Percentiles rank a stretch among this genome's conserved stretches.
Evolutionary conservation across 495 filamentous ascomycete genomes (phyloP).

Genomic region (Tuber melanosporum): DNA sequence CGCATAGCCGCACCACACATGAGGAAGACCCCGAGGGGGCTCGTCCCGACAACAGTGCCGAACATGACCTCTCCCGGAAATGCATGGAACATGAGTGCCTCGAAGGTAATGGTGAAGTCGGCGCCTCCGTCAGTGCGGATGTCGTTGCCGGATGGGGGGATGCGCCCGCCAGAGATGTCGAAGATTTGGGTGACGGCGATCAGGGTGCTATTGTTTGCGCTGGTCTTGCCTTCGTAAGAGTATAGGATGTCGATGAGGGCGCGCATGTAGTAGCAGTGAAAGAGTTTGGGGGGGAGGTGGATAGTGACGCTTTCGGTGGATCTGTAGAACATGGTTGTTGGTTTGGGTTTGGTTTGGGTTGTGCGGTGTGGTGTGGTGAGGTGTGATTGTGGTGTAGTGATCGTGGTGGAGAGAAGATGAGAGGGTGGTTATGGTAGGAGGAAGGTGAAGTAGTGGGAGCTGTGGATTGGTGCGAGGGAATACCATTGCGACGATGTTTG

Average conservation of each 20-base stretch:
- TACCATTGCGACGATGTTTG: neutral
- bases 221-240: neutral
- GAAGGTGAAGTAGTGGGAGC: neutral
- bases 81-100: neutral
- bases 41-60: neutral
- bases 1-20: neutral
- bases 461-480: neutral
- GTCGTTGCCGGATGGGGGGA: neutral
- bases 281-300: neutral
- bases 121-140: neutral
- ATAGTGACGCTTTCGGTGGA: neutral
- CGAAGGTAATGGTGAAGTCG: neutral
- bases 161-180: neutral
- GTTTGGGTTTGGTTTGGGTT: neutral
- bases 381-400: neutral
- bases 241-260: neutral
- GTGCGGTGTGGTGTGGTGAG: neutral
- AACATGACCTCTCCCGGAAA: neutral
- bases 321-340: neutral
- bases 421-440: neutral
- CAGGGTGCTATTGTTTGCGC: neutral
- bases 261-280: neutral
- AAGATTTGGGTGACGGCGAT: neutral
- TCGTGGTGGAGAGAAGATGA: neutral
- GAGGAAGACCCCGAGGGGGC: neutral